Conservation (phyloP, 2,329 filamentous ascomycete genomes). For the Orbilia oligospora region DNA sequence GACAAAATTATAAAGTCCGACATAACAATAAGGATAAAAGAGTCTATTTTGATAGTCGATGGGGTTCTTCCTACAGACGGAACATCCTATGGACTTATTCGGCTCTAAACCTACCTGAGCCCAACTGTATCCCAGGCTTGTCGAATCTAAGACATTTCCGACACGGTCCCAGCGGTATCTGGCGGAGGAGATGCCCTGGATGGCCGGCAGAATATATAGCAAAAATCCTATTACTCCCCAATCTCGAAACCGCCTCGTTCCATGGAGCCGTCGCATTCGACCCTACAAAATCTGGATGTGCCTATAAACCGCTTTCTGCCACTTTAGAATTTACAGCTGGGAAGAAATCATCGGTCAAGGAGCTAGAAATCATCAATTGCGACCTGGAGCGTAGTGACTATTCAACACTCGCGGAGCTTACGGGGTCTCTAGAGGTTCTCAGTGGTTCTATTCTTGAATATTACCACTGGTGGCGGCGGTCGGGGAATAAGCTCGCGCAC, state of each 20-base stretch:
- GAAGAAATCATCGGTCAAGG: not conserved
- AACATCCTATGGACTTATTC: constrained; percentile 5
- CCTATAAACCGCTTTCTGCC: not conserved
- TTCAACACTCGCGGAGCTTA: not conserved
- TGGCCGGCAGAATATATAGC: not conserved
- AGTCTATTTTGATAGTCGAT: not conserved
- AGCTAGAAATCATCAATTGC: not conserved
- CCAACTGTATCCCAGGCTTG: not conserved
- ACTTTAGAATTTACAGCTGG: not conserved
- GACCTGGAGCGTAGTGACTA: not conserved
- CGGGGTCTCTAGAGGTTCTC: not conserved
- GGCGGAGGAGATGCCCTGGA: not conserved
- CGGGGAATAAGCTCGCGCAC: not conserved
- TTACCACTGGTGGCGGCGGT: no score
- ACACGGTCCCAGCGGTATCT: not conserved
- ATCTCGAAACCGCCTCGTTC: not conserved
- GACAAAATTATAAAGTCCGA: not conserved
- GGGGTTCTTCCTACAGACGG: not conserved
- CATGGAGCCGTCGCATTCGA: not conserved
- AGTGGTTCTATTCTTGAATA: not conserved
- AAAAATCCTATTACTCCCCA: not conserved
- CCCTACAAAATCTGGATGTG: not conserved
- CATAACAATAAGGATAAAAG: not conserved
- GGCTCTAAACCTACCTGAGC: not conserved
- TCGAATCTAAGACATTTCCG: constrained; percentile 22